Percentiles rank a stretch among this genome's conserved stretches.
Evolutionary conservation across 2,329 filamentous ascomycete genomes (phyloP).

Genomic region (Sclerotinia subarctica): DNA sequence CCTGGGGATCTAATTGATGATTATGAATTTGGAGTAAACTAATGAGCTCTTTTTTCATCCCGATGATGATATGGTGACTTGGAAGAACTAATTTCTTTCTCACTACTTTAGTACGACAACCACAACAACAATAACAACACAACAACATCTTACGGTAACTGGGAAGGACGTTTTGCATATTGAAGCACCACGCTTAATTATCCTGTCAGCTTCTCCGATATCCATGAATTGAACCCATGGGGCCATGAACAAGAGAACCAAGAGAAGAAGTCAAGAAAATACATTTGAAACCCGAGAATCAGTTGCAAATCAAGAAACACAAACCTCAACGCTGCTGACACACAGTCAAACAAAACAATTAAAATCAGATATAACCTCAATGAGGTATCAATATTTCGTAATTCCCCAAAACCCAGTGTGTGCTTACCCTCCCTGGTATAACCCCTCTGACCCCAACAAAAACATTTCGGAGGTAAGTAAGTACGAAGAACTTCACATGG

Average conservation of each 20-base stretch:
- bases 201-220: constrained; percentile 3
- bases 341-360: constrained; percentile 6
- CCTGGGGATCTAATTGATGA: background rate
- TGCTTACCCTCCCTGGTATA: constrained; percentile 10
- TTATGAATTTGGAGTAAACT: background rate
- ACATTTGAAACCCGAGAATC: background rate
- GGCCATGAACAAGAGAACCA: background rate
- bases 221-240: constrained; percentile 7
- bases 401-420: background rate
- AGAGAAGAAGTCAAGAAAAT: background rate
- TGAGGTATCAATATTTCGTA: constrained; percentile 20
- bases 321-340: constrained; percentile 10
- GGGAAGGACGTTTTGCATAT: constrained; percentile 8
- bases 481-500: constrained; percentile 17
- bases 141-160: background rate
- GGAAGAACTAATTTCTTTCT: constrained; percentile 1
- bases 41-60: background rate
- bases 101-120: background rate
- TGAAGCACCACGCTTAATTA: constrained; percentile 17
- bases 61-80: background rate
- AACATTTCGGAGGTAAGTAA: background rate
- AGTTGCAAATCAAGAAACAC: background rate
- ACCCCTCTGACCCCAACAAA: constrained; percentile 6
- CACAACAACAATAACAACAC: background rate
- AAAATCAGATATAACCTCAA: constrained; percentile 16